Conservation (phyloP, 129 eudicot genomes). For the Mikania micrantha region DNA sequence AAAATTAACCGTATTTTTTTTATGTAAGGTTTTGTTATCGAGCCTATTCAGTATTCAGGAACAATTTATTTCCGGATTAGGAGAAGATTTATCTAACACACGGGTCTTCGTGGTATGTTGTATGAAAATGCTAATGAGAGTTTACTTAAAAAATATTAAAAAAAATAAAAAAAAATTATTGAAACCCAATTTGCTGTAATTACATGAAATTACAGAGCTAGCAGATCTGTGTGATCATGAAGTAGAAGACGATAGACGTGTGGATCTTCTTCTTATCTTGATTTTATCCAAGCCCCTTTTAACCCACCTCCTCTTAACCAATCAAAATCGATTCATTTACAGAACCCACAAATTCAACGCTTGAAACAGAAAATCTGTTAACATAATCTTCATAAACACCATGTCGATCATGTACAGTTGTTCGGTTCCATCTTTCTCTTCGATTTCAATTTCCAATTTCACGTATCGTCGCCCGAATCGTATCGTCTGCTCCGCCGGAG, state of each 20-base stretch:
- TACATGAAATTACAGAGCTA: too few species aligned
- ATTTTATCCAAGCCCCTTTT: slow-evolving; percentile 18
- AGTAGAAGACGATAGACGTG: slow-evolving; percentile 11
- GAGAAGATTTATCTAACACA: too few species aligned
- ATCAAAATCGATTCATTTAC: background rate
- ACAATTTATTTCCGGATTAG: too few species aligned
- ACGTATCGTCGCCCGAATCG: slow-evolving; percentile 17
- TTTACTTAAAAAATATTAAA: too few species aligned
- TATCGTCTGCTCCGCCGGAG: slow-evolving; percentile 46
- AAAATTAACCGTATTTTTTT: too few species aligned
- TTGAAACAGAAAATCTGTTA: background rate
- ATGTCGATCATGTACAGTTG: slow-evolving; percentile 34
- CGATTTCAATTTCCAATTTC: slow-evolving; percentile 28
- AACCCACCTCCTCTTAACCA: background rate
- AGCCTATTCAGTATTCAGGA: too few species aligned
- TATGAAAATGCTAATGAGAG: too few species aligned
- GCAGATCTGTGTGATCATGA: too few species aligned
- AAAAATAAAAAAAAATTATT: too few species aligned
- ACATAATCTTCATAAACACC: background rate
- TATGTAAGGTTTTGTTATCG: too few species aligned
- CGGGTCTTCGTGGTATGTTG: too few species aligned
- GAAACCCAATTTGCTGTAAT: too few species aligned
- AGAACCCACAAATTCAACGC: slow-evolving; percentile 12
- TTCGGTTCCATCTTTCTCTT: slow-evolving; percentile 37
- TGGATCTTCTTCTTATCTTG: slow-evolving; percentile 34